Conservation (phyloP, 768 basidiomycete species). For the Xanthoconium purpureum region DNA sequence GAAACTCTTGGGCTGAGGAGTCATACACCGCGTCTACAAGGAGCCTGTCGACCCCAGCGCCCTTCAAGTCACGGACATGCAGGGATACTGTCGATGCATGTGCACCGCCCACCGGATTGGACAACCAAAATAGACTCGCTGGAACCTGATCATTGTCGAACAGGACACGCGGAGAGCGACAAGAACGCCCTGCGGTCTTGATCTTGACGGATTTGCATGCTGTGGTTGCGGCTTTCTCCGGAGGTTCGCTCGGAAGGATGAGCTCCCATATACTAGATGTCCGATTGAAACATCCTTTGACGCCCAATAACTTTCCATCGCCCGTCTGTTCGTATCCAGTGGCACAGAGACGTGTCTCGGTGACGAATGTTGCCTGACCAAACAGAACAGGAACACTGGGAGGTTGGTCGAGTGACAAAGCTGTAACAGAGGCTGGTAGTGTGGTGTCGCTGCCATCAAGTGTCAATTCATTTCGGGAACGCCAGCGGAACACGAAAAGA, state of each 20-base stretch:
- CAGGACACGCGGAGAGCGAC: slow-evolving; percentile 58
- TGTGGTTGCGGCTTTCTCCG: slow-evolving; percentile 10
- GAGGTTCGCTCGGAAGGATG: slow-evolving; percentile 17
- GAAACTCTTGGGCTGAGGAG: slow-evolving; percentile 44
- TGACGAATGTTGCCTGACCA: slow-evolving; percentile 55
- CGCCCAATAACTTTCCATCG: slow-evolving; percentile 58
- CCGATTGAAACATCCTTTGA: slow-evolving; percentile 59
- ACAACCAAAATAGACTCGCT: slow-evolving; percentile 47
- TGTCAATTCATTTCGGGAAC: slow-evolving; percentile 7
- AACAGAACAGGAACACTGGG: slow-evolving; percentile 35
- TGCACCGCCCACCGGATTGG: slow-evolving; percentile 53
- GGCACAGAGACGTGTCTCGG: slow-evolving; percentile 44
- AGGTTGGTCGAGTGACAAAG: slow-evolving; percentile 12
- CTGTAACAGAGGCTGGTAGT: slow-evolving; percentile 7
- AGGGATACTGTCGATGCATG: slow-evolving; percentile 57
- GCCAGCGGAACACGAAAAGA: slow-evolving; percentile 55
- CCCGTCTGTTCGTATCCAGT: slow-evolving; percentile 59
- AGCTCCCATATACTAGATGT: slow-evolving; percentile 57
- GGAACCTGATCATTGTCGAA: slow-evolving; percentile 20
- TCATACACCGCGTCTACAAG: slow-evolving; percentile 45
- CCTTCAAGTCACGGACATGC: slow-evolving; percentile 40
- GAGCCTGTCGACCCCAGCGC: slow-evolving; percentile 8
- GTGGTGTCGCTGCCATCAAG: neutral
- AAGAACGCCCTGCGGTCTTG: slow-evolving; percentile 43
- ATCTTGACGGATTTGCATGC: slow-evolving; percentile 29